These are phyloP conservation scores for Coprinellus aureogranulatus DNA, from an alignment of 768 basidiomycete genomes.

Conservation along the genomic window DNA sequence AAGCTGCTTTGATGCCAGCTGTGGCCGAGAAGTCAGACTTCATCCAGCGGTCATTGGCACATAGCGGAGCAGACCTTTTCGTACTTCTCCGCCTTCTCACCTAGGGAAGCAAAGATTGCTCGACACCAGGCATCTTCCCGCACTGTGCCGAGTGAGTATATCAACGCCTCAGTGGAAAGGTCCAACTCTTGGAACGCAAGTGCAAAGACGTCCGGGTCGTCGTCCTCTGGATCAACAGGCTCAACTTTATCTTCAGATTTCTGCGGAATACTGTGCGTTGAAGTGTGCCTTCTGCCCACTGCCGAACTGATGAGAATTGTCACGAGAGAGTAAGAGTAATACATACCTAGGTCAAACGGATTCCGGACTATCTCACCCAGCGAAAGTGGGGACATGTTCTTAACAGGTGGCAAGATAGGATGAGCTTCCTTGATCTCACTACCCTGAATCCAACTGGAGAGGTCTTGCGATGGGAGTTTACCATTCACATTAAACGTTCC, in stretches of 20 bases:
- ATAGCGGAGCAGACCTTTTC: constrained; percentile 52
- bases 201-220: constrained; percentile 64
- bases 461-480: constrained; percentile 67
- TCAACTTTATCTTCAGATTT: constrained; percentile 14
- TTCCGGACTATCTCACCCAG: constrained; percentile 23
- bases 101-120: constrained; percentile 68
- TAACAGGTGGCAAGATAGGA: constrained; percentile 30
- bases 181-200: constrained; percentile 82
- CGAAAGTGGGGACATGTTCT: constrained; percentile 37
- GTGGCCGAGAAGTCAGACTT: not conserved
- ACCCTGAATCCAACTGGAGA: constrained; percentile 62
- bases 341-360: constrained; percentile 24
- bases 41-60: not conserved
- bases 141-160: constrained; percentile 62
- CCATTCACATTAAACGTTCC: constrained; percentile 89
- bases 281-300: not conserved
- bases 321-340: too few relatives aligned
- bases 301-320: not conserved
- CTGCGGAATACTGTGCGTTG: not conserved
- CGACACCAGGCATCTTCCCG: constrained; percentile 71
- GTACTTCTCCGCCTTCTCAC: constrained; percentile 59
- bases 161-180: constrained; percentile 70
- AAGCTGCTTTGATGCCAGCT: constrained; percentile 76
- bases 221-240: constrained; percentile 22
- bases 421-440: constrained; percentile 1